Base-by-base conservation (phyloP, 1,284 basidiomycete species). In the Moesziomyces antarcticus region DNA sequence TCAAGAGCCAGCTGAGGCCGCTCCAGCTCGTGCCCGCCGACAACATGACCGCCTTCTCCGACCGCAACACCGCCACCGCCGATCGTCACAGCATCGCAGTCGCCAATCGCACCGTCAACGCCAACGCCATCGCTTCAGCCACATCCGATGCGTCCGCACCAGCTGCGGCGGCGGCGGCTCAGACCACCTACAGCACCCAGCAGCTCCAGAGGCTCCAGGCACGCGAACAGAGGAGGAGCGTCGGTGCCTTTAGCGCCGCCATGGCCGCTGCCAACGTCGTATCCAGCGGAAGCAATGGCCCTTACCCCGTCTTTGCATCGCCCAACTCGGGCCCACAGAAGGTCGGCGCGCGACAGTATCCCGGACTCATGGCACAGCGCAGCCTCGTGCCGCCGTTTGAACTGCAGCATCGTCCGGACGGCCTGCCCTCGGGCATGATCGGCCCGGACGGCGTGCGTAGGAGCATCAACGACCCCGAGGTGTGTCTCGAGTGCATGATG, bases 401-500 rank as follows among this genome's bases (percentile, higher is more conserved):
- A 63, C 73, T 83, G 46, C 82, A 83, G 59, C 77, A 82, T 46
- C 73, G 82, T 21, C 75, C 81, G 11, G 75, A 82, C 44, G 81
- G 79, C 3, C 63, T 82, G 16, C 80, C 76, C 3, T 75, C 77
- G 1, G 79, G 70, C 20, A 45, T 81, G 47, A 75, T 78, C 37
- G 79, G 79, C 2, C 76, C 79, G 37, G 76, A 81, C 47, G 79
- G 79, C 25, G 66, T 81, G n/a, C 70, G 76, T 16, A 59, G 68
- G 10, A 79, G 74, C 52, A 60, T 78, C 58, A 81, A 78, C 43
- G 82, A 83, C 47, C 79, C 77, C n/a, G 94, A 97, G 84, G 87
- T 98, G 45, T 99, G 96, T 80, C 88, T 98, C 50, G 96, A 99
- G 86, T 99, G 96, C 84, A 93, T 97, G 80, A 99, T 99, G 96